phyloP scores from a whole-genome alignment of 2,329 filamentous ascomycete genomes.

The Arachnomyces sp. region DNA sequence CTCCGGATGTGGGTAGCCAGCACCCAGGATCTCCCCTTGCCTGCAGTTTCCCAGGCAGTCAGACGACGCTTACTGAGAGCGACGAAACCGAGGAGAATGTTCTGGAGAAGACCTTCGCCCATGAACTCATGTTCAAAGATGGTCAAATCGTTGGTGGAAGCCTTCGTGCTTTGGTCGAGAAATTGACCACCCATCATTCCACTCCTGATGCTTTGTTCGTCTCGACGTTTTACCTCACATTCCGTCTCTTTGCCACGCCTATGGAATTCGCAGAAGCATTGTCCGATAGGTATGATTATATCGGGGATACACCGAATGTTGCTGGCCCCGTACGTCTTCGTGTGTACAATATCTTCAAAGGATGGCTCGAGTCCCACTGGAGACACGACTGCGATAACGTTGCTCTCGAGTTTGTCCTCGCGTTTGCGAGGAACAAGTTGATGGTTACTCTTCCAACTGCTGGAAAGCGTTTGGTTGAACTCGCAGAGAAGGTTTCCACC shows the following conservation, averaged over 20 bases:
- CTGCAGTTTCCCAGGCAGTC: constrained; percentile 57
- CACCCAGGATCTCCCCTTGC: constrained; percentile 57
- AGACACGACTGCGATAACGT: constrained; percentile 68
- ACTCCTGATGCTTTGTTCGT: constrained; percentile 89
- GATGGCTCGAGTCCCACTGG: constrained; percentile 96
- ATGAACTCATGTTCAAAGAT: constrained; percentile 91
- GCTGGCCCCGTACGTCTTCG: constrained; percentile 75
- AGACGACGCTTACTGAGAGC: constrained; percentile 59
- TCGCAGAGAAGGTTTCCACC: constrained; percentile 69
- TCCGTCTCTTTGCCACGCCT: constrained; percentile 83
- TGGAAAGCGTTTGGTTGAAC: constrained; percentile 68
- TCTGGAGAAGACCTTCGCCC: constrained; percentile 84
- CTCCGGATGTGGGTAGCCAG: constrained; percentile 58
- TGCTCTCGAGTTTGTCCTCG: constrained; percentile 65
- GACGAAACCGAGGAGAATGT: constrained; percentile 74
- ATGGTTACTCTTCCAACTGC: constrained; percentile 62
- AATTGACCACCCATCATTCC: constrained; percentile 83
- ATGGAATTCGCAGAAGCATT: constrained; percentile 68
- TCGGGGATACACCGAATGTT: constrained; percentile 66
- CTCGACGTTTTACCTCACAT: constrained; percentile 91
- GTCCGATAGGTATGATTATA: constrained; percentile 88
- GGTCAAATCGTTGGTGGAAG: constrained; percentile 91
- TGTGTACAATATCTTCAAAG: constrained; percentile 94
- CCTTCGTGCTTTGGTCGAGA: constrained; percentile 82
- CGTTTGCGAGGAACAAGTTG: constrained; percentile 71